Evolutionary conservation across 768 basidiomycete genomes (phyloP).

Genomic region (Tephrocybe rancida): DNA sequence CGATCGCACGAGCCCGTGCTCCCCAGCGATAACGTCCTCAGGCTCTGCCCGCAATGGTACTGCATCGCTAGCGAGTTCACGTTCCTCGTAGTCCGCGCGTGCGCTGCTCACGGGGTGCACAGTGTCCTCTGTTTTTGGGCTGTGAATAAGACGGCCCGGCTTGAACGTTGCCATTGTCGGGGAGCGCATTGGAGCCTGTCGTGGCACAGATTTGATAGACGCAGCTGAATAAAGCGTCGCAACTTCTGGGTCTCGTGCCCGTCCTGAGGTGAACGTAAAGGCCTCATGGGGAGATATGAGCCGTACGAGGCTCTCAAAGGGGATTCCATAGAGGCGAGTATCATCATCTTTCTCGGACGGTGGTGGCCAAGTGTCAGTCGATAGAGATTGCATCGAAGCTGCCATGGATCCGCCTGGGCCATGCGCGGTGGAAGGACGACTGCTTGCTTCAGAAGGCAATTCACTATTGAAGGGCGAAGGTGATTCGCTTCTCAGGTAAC

Average conservation of each 20-base stretch:
- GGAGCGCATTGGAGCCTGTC: conserved; percentile 31
- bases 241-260: conserved; percentile 71
- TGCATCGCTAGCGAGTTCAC: conserved; percentile 86
- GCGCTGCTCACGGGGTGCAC: conserved; percentile 38
- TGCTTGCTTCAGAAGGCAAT: conserved; percentile 23
- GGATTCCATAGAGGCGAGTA: conserved; percentile 57
- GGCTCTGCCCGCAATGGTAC: conserved; percentile 53
- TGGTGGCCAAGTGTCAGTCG: conserved; percentile 30
- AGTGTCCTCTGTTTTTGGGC: conserved; percentile 38
- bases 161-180: conserved; percentile 36
- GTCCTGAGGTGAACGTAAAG: conserved; percentile 42
- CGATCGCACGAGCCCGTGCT: conserved; percentile 80
- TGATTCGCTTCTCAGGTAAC: conserved; percentile 17
- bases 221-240: conserved; percentile 88
- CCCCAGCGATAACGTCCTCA: conserved; percentile 74
- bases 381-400: conserved; percentile 36
- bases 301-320: conserved; percentile 69
- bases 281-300: conserved; percentile 70
- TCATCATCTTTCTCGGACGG: conserved; percentile 32
- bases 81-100: conserved; percentile 58
- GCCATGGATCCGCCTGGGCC: conserved; percentile 29
- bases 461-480: conserved; percentile 17
- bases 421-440: conserved; percentile 32
- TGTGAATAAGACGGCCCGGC: conserved; percentile 30
- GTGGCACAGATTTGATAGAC: conserved; percentile 71